Percentiles rank a stretch among this genome's conserved stretches.
These are phyloP conservation scores for Mitragyna speciosa DNA, from an alignment of 257 asterid species.

Conservation along the genomic window DNA sequence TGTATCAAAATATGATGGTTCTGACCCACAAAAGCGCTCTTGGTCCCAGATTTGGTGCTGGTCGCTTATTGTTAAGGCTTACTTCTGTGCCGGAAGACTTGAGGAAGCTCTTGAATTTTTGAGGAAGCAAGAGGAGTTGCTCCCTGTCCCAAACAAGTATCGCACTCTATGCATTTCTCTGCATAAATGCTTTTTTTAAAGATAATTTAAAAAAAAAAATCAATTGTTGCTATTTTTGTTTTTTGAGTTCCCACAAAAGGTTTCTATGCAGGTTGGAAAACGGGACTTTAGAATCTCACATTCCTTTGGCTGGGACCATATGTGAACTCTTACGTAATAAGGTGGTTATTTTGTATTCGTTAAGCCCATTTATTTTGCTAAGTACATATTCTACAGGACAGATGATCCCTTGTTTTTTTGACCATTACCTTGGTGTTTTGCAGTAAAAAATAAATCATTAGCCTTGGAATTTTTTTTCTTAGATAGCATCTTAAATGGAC, in stretches of 20 bases:
- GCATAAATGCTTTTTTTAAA: not conserved
- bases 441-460: no score
- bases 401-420: not conserved
- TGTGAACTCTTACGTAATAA: conserved; percentile 69
- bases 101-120: conserved; percentile 76
- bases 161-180: not conserved
- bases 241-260: conserved; percentile 18
- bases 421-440: not conserved
- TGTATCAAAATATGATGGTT: conserved; percentile 40
- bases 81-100: conserved; percentile 76
- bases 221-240: not conserved
- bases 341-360: conserved; percentile 52
- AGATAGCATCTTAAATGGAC: not conserved
- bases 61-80: conserved; percentile 63
- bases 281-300: conserved; percentile 50
- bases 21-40: conserved; percentile 49
- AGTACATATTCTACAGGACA: not conserved
- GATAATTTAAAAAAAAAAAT: not conserved
- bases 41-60: conserved; percentile 64
- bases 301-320: conserved; percentile 68
- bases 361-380: not conserved
- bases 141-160: conserved; percentile 49
- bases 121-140: conserved; percentile 68
- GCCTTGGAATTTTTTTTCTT: not conserved
- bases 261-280: conserved; percentile 46